Conservation (phyloP, 371 early-diverging fungal species). For the Syncephalastrum racemosum region DNA sequence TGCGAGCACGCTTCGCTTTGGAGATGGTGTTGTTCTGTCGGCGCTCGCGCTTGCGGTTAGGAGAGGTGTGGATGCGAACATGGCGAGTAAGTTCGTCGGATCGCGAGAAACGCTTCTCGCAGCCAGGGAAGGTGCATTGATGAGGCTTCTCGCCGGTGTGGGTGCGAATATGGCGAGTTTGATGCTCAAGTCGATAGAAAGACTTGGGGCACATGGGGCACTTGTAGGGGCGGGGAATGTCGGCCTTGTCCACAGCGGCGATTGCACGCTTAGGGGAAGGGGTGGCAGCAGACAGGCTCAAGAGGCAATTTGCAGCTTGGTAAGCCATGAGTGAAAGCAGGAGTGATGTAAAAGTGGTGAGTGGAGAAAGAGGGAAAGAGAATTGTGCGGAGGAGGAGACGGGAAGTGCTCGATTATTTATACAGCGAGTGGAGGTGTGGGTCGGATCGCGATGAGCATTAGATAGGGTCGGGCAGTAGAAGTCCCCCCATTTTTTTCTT, state of each 20-base stretch:
- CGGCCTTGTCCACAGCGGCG: constrained; percentile 38
- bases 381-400: constrained; percentile 5
- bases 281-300: constrained; percentile 37
- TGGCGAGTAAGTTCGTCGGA: constrained; percentile 69
- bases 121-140: constrained; percentile 67
- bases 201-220: constrained; percentile 67
- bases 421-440: constrained; percentile 2
- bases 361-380: constrained; percentile 13
- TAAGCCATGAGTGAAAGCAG: constrained; percentile 18
- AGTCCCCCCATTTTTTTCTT: no score
- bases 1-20: constrained; percentile 18
- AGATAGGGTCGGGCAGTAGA: neutral
- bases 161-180: constrained; percentile 77
- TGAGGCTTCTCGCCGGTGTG: constrained; percentile 87
- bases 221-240: constrained; percentile 60
- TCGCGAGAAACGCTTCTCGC: constrained; percentile 77
- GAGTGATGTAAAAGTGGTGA: neutral
- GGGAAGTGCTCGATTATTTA: neutral
- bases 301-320: constrained; percentile 36
- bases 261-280: constrained; percentile 31
- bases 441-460: constrained; percentile 3
- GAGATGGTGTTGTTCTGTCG: constrained; percentile 5
- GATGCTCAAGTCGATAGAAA: constrained; percentile 69
- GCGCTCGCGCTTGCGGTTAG: constrained; percentile 23
- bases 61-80: constrained; percentile 60